These are phyloP conservation scores for Ustilago vetiveriae DNA, from an alignment of 1,284 basidiomycete species.

Conservation along the genomic window DNA sequence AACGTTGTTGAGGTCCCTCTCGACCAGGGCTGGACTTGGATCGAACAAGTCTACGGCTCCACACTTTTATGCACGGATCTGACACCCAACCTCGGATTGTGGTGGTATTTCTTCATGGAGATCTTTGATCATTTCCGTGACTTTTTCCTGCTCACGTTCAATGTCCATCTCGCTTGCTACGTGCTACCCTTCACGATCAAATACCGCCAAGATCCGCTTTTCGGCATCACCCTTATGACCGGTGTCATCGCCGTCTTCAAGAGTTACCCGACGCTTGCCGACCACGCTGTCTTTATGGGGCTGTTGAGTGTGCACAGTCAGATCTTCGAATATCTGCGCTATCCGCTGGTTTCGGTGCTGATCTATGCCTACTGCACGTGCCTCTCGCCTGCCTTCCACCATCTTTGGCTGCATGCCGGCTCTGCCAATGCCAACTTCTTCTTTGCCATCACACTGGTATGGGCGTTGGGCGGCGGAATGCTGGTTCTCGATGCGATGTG, in stretches of 20 bases:
- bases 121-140: conserved; percentile 98
- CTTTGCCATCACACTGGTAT: conserved; percentile 93
- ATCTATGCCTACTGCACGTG: conserved; percentile 85
- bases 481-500: conserved; percentile 82
- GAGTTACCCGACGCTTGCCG: conserved; percentile 88
- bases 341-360: conserved; percentile 85
- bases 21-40: conserved; percentile 74
- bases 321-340: conserved; percentile 79
- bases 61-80: conserved; percentile 70
- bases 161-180: conserved; percentile 85
- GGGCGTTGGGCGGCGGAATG: conserved; percentile 86
- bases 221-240: conserved; percentile 79
- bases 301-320: conserved; percentile 86
- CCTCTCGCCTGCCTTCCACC: conserved; percentile 88
- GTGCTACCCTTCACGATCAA: conserved; percentile 85
- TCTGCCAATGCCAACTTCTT: conserved; percentile 99
- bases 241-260: conserved; percentile 88
- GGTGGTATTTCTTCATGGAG: conserved; percentile 99
- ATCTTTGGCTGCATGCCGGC: conserved; percentile 89
- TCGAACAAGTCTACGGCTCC: conserved; percentile 81
- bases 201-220: conserved; percentile 86
- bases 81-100: conserved; percentile 90
- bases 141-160: conserved; percentile 96
- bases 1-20: conserved; percentile 63
- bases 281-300: conserved; percentile 84